Evolutionary conservation across 345 rosid genomes (phyloP), one percentile per base, ranked within the genome.

Genomic region (Pugionium cornutum): DNA sequence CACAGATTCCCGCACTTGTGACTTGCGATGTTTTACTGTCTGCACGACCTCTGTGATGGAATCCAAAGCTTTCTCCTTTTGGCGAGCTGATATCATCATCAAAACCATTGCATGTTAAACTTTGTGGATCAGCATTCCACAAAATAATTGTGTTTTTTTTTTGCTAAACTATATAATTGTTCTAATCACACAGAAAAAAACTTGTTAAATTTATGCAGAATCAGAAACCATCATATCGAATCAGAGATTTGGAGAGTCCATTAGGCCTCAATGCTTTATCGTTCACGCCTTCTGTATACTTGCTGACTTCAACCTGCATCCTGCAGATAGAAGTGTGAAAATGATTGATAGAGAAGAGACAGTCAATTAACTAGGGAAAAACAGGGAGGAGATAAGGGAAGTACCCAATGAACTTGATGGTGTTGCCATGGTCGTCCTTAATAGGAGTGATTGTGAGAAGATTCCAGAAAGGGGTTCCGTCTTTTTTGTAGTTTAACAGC

Each of bases 221-320:
- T 28, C 36, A 69, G 72, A 74, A 66, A 89, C 97, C 96, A 67
- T 94, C 99, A 56, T 94, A 94, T 65, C 91, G 94, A 63, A 94
- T 94, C 41, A 90, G 67, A 35, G 97, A 88, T 74, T 80, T 78
- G 25, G 95, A 80, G 82, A 86, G 77, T 67, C 99, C 97, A 61
- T 94, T 94, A 27, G 99, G 99, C 58, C 97, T 88, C 58, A 94
- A 30, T 48, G 69, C 88, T 66, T 82, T 86, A 45, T 94, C 86
- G 34, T 77, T 79, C 35, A 83, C 52, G 8, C 99, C 99, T 82
- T 94, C 99, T 0, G 96, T 94, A 78, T 83, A 83, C 69, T 94
- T 94, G 86, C 95, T 94, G 61, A 90, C 97, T 81, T 88, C 95
- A 51, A 94, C 99, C 84, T 94, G 99, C 99, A 94, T 94, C 67